Percentiles rank a stretch among this genome's conserved stretches.
Evolutionary conservation across 441 rosid genomes (phyloP).

Genomic region (Erodium chrysanthum): DNA sequence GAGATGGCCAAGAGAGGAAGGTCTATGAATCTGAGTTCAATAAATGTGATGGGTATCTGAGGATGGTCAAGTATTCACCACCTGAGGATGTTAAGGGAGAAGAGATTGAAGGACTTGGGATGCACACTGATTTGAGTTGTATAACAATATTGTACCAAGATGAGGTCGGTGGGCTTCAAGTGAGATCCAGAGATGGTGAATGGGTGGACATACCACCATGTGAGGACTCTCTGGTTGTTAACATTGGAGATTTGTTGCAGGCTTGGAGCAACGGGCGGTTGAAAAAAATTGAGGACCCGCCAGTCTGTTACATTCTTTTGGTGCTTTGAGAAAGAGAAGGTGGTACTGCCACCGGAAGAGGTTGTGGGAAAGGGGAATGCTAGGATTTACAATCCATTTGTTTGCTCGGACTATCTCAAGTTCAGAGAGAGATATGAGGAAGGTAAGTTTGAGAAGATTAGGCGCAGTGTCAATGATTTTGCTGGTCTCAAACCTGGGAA

Average conservation of each 20-base stretch:
- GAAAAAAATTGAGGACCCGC: constrained; percentile 57
- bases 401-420: constrained; percentile 45
- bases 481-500: constrained; percentile 28
- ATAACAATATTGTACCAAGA: constrained; percentile 64
- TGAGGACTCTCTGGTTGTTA: constrained; percentile 29
- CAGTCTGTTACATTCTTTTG: constrained; percentile 53
- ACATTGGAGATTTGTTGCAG: constrained; percentile 58
- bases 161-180: constrained; percentile 55
- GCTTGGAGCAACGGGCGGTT: constrained; percentile 66
- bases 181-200: constrained; percentile 54
- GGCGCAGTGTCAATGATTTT: constrained; percentile 48
- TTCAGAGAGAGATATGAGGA: constrained; percentile 51
- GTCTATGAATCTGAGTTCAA: constrained; percentile 35
- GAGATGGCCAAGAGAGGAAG: constrained; percentile 31
- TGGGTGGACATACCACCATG: constrained; percentile 53
- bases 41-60: constrained; percentile 53
- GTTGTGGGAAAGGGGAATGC: too few relatives aligned
- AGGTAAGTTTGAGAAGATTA: constrained; percentile 60
- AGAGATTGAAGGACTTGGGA: constrained; percentile 61
- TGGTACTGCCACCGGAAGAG: constrained; percentile 23
- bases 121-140: constrained; percentile 40
- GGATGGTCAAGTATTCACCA: constrained; percentile 49
- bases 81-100: constrained; percentile 33
- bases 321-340: constrained; percentile 58
- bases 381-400: constrained; percentile 21